Evolutionary conservation across 257 asterid genomes (phyloP), one percentile per base, ranked within the genome.

Genomic region (Verbascum thapsus): DNA sequence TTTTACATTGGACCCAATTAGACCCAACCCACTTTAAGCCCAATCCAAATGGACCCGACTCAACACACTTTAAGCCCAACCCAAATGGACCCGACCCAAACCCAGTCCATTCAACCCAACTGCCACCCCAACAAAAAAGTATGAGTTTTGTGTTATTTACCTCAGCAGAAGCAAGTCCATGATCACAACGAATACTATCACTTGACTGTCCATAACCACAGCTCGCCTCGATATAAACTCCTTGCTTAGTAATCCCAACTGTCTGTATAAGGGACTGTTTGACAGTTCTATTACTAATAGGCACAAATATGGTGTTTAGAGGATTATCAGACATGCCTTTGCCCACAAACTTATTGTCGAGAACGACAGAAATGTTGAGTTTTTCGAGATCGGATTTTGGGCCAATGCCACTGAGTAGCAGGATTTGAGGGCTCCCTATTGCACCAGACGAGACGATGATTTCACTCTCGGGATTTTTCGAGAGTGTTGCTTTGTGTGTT

Each of bases 221-320:
- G 79, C 97, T 94, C 7, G 99, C 94, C 70, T 94, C 99, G 61
- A 94, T 78, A 52, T 94, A 94, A 32, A 94, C 97, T 10, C 97
- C 99, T 70, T 32, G 12, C 74, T 87, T 85, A 5, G 99, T 90
- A 17, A 94, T 90, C 3, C 99, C 99, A 30, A 94, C 99, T 0
- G 94, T 84, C 48, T 94, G 92, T 67, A 94, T 94, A 12, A 94
- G 63, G 2, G 99, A 94, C 67, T 74, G 90, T 58, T 75, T 68
- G 35, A 90, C 87, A 0, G 83, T 88, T 13, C 13, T 50, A 16
- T 72, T 74, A 39, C 76, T 81, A 16, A 76, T 71, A 40, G 99
- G 99, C 15, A 94, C 87, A 37, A 85, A 94, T 54, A 94, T 86
- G 7, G 96, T 79, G 82, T 94, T 94, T 0, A 94, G 55, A 15